A percentile compares a stretch with the other conserved stretches of the same genome.
phyloP scores from a whole-genome alignment of 441 rosid genomes.

The Eutrema salsugineum region DNA sequence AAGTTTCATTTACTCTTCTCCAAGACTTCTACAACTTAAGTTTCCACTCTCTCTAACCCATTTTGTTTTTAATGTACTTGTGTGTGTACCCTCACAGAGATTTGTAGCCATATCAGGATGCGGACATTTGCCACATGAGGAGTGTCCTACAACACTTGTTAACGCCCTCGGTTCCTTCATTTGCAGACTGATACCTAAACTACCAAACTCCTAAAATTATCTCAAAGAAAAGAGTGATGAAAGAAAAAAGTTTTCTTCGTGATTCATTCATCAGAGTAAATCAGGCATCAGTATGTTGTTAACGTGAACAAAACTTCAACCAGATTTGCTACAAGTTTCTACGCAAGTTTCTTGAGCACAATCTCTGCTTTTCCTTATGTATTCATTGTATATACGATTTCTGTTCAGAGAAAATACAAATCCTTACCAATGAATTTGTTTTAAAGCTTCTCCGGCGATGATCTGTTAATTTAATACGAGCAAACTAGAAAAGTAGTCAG shows the following conservation, averaged over 20 bases:
- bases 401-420: background rate
- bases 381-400: background rate
- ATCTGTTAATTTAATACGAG: background rate
- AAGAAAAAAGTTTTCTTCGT: background rate
- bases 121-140: conserved; percentile 95
- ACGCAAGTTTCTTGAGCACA: background rate
- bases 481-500: conserved; percentile 13
- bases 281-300: background rate
- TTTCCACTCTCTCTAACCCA: background rate
- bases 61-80: background rate
- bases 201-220: conserved; percentile 10
- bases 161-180: conserved; percentile 77
- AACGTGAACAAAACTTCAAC: background rate
- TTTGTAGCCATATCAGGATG: conserved; percentile 82
- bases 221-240: background rate
- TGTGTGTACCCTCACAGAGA: conserved; percentile 48
- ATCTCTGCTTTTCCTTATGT: background rate
- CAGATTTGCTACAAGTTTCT: background rate
- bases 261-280: background rate
- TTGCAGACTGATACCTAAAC: conserved; percentile 47
- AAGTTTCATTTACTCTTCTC: conserved; percentile 34
- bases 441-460: background rate
- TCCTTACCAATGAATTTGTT: background rate
- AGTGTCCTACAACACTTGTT: conserved; percentile 78
- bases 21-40: background rate